phyloP scores from a whole-genome alignment of 352 stramenopile genomes.

The Globisporangium paroecandrum region DNA sequence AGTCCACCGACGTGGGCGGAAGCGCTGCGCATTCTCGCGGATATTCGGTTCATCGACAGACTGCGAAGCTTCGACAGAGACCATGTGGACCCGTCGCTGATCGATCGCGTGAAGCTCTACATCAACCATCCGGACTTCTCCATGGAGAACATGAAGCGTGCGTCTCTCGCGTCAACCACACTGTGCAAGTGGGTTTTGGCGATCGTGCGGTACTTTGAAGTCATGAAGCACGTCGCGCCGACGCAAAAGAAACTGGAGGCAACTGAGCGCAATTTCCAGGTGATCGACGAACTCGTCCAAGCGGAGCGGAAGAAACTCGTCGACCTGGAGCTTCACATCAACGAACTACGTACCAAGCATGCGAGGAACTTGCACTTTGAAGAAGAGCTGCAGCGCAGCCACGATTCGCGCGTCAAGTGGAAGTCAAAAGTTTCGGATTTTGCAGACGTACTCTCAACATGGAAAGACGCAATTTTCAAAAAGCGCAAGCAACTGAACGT shows the following conservation, averaged over 20 bases:
- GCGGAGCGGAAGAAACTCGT: conserved; percentile 48
- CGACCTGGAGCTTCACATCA: conserved; percentile 43
- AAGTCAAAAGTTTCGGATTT: conserved; percentile 41
- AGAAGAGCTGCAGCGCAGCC: conserved; percentile 46
- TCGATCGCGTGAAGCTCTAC: conserved; percentile 56
- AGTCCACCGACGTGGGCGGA: conserved; percentile 60
- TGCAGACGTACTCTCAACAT: conserved; percentile 34
- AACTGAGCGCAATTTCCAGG: conserved; percentile 34
- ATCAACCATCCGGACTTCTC: conserved; percentile 72
- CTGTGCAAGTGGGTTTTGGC: conserved; percentile 72
- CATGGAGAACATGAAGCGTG: conserved; percentile 74
- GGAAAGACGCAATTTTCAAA: conserved; percentile 27
- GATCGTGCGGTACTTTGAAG: conserved; percentile 64
- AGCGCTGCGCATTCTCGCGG: conserved; percentile 55
- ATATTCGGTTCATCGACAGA: conserved; percentile 67
- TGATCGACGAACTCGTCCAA: conserved; percentile 40
- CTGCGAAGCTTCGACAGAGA: conserved; percentile 62
- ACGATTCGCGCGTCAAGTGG: conserved; percentile 43
- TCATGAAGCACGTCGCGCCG: conserved; percentile 56
- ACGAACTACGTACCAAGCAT: conserved; percentile 39
- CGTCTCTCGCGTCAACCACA: conserved; percentile 64
- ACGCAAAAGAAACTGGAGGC: conserved; percentile 45
- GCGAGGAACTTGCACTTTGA: conserved; percentile 31
- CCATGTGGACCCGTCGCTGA: conserved; percentile 34
- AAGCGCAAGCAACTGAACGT: conserved; percentile 20